Evolutionary conservation across 2,329 filamentous ascomycete genomes (phyloP).

Genomic region (Xylaria sp.): DNA sequence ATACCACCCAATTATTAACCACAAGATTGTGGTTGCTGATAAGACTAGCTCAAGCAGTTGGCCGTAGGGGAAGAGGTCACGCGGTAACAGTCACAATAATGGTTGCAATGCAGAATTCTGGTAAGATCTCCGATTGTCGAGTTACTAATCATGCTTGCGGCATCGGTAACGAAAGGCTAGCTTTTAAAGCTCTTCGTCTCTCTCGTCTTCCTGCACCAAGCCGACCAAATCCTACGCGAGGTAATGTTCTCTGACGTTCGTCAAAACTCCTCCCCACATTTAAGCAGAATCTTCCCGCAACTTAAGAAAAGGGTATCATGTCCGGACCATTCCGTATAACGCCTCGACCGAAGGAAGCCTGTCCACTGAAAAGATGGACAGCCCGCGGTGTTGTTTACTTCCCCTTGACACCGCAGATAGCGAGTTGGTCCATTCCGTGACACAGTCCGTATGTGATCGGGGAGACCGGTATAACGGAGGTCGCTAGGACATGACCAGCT

Average conservation of each 20-base stretch:
- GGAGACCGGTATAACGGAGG: conserved; percentile 42
- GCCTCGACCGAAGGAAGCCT: conserved; percentile 48
- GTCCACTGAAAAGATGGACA: conserved; percentile 41
- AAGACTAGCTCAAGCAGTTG: not conserved
- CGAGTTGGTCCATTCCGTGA: conserved; percentile 39
- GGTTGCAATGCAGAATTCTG: conserved; percentile 12
- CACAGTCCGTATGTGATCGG: conserved; percentile 42
- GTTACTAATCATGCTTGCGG: conserved; percentile 42
- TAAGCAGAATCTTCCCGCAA: conserved; percentile 35
- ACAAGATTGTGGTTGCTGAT: not conserved
- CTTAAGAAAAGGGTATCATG: conserved; percentile 51
- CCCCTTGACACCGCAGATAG: conserved; percentile 29
- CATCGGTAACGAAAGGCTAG: conserved; percentile 46
- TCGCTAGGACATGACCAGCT: conserved; percentile 53
- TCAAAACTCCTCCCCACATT: conserved; percentile 32
- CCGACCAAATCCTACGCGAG: conserved; percentile 31
- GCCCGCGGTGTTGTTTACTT: conserved; percentile 42
- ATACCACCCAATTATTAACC: not conserved
- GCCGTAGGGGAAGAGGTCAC: not conserved
- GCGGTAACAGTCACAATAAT: conserved; percentile 9
- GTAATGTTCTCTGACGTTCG: conserved; percentile 8
- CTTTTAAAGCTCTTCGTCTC: conserved; percentile 40
- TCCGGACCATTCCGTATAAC: conserved; percentile 50
- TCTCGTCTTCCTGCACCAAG: conserved; percentile 38
- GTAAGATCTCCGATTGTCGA: conserved; percentile 42